These are phyloP conservation scores for Quercus variabilis DNA, from an alignment of 306 rosid genomes.

Conservation along the genomic window DNA sequence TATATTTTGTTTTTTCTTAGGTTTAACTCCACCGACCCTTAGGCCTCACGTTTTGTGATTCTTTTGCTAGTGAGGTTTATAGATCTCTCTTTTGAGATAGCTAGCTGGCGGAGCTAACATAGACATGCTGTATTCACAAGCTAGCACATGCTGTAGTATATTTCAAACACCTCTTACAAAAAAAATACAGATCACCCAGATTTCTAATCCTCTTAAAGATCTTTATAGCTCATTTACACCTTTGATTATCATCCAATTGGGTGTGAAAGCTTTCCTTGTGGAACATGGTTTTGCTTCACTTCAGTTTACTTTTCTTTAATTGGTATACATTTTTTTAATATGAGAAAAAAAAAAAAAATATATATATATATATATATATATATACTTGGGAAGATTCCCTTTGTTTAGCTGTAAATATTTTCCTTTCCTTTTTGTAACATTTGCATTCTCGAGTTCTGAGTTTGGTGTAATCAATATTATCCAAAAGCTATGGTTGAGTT, in stretches of 20 bases:
- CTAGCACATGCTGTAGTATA: conserved; percentile 34
- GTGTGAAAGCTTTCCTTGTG: neutral
- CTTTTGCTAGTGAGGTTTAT: neutral
- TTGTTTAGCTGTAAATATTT: neutral
- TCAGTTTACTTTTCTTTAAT: neutral
- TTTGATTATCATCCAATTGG: no score
- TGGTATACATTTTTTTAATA: neutral
- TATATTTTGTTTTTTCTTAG: no score
- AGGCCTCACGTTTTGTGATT: neutral
- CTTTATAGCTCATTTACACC: no score
- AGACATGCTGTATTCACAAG: conserved; percentile 45
- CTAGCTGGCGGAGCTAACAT: conserved; percentile 40
- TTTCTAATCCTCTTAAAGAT: neutral
- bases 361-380: neutral
- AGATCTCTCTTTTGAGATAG: neutral
- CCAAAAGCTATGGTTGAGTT: neutral
- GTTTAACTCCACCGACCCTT: neutral
- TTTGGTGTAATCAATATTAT: neutral
- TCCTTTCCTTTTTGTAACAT: neutral
- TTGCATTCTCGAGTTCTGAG: neutral
- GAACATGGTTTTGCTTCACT: neutral
- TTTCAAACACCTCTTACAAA: neutral
- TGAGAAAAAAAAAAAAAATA: no score
- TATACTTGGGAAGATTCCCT: neutral
- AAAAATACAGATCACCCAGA: neutral